Evolutionary conservation across 768 basidiomycete genomes (phyloP).

Genomic region (Boletales sp.): DNA sequence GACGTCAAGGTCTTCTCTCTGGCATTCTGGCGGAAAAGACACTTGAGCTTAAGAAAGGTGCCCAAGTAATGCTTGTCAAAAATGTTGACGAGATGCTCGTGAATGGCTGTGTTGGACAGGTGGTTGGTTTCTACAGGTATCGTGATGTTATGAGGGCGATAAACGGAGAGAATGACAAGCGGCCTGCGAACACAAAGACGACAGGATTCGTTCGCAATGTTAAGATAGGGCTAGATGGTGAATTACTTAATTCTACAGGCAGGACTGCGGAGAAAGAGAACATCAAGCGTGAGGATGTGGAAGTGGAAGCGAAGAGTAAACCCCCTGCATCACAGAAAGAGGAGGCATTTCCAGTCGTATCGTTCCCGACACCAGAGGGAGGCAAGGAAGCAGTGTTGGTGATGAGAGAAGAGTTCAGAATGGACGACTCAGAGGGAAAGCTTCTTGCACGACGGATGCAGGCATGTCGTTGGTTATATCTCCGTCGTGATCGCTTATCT

Average conservation of each 20-base stretch:
- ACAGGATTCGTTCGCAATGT: slow-evolving; percentile 37
- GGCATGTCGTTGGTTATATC: slow-evolving; percentile 16
- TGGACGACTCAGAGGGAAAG: slow-evolving; percentile 51
- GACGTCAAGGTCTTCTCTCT: slow-evolving; percentile 51
- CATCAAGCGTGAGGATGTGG: slow-evolving; percentile 3
- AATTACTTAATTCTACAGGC: slow-evolving; percentile 9
- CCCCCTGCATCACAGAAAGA: slow-evolving; percentile 31
- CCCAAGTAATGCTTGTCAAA: slow-evolving; percentile 71
- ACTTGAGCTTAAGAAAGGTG: slow-evolving; percentile 56
- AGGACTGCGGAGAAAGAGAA: slow-evolving; percentile 35
- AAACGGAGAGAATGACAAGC: slow-evolving; percentile 24
- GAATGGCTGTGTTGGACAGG: slow-evolving; percentile 63
- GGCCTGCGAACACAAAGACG: slow-evolving; percentile 19
- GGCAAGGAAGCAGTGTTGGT: slow-evolving; percentile 45
- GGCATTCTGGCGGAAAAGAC: slow-evolving; percentile 58
- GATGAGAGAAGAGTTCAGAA: slow-evolving; percentile 49
- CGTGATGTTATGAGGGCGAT: slow-evolving; percentile 15
- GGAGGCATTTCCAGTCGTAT: slow-evolving; percentile 44
- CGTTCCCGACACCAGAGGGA: slow-evolving; percentile 41
- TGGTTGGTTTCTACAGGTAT: slow-evolving; percentile 49
- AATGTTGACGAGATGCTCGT: slow-evolving; percentile 61
- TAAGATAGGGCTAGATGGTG: slow-evolving; percentile 27
- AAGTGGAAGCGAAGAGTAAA: slow-evolving; percentile 19
- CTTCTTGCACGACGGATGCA: slow-evolving; percentile 46
- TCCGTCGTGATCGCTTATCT: not conserved